Percentiles rank a stretch among this genome's conserved stretches.
These are phyloP conservation scores for Podila verticillata DNA, from an alignment of 192 early-diverging fungal genomes.

Conservation along the genomic window DNA sequence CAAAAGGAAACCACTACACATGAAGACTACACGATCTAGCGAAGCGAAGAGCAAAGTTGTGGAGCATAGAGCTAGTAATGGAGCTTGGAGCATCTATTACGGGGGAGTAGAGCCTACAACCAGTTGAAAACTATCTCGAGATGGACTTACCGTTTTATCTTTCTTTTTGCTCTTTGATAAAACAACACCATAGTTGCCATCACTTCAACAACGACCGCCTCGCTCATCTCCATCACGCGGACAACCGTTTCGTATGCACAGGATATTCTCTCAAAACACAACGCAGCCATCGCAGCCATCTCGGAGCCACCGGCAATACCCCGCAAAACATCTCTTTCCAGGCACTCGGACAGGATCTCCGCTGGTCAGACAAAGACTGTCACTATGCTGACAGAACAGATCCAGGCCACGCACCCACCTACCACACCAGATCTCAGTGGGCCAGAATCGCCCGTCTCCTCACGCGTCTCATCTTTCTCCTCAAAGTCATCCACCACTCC, in stretches of 20 bases:
- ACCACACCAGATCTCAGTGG: constrained; percentile 13
- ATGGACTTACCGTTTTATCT: neutral
- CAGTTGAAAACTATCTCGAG: neutral
- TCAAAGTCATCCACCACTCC: constrained; percentile 16
- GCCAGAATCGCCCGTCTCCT: constrained; percentile 22
- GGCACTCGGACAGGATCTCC: constrained; percentile 41
- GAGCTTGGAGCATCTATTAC: too few species aligned
- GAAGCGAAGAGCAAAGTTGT: too few species aligned
- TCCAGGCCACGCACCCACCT: constrained; percentile 18
- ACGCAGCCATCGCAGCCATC: constrained; percentile 35
- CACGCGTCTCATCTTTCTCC: constrained; percentile 11
- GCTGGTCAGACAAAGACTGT: constrained; percentile 44
- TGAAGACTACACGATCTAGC: too few species aligned
- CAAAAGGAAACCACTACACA: too few species aligned
- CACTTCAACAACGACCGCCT: constrained; percentile 48
- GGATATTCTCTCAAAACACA: constrained; percentile 56
- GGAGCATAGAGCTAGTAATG: too few species aligned
- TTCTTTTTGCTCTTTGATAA: neutral
- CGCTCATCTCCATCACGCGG: constrained; percentile 52
- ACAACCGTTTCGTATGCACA: constrained; percentile 56
- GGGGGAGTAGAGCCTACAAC: too few species aligned
- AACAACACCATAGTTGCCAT: constrained; percentile 37
- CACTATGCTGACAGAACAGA: constrained; percentile 46
- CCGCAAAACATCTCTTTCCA: constrained; percentile 41
- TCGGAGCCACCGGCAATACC: constrained; percentile 40